Evolutionary conservation across 129 eudicot species (phyloP), one percentile per base, ranked within the genome.

Genomic region (Artemisia argyi): DNA sequence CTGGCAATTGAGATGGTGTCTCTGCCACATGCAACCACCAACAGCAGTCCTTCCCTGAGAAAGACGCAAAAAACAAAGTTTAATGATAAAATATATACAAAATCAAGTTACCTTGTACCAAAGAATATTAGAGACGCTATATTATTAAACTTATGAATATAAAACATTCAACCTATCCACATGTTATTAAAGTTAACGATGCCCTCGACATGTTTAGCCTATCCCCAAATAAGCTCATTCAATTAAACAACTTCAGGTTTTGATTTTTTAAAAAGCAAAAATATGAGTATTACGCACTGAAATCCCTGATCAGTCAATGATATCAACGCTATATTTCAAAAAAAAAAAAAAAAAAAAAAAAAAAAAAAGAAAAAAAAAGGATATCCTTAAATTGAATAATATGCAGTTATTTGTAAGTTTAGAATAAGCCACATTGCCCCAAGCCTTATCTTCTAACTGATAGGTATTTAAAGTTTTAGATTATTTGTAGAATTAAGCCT

Each of bases 11-110:
- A 89, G 67, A 93, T 85, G 48, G 98, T 93, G 83, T 93, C 98
- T 86, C 98, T 90, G 44, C 98, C 98, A 82, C 96, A 93, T 72
- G 98, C 98, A 68, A 93, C 90, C 73, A 93, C 90, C 79, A 93
- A 78, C 57, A 93, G 74, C 61, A 97, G 98, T 3, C 97, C 98
- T 44, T 93, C 98, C 89, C 98, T 93, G 77, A 58, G 61, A 58
- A 80, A 68, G 64, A 42, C 48, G 56, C 24, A 66, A 72, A 47
- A 46, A 19, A 19, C 42, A 1, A 67, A 30, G 59, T 30, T 73
- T n/a, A n/a, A 50, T 46, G 32, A 73, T 24, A 30, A 74, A 71
- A 53, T 22, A 17, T 46, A 49, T 19, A 5, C 39, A 66, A 76
- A 69, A 7, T 48, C 54, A 68, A 14, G 68, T 66, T 66, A 75